Base-by-base conservation (phyloP, 768 basidiomycete species). In the Mycena galericulata region DNA sequence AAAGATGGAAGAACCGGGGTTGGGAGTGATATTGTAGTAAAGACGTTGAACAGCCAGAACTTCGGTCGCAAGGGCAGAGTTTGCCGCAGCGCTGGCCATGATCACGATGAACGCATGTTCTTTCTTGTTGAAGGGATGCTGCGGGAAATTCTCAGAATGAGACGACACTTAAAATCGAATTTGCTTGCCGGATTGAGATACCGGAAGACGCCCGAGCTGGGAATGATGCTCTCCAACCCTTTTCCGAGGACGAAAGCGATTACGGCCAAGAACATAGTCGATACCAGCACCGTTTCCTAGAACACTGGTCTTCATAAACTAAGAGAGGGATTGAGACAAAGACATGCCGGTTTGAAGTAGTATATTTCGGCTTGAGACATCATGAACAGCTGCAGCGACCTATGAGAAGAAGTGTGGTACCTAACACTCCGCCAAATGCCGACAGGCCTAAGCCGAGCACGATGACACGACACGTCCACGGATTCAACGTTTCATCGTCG, bases 331-430 rank as follows among this genome's bases (percentile, higher is more conserved):
- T n/a, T n/a, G n/a, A n/a, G n/a, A n/a, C n/a, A n/a, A n/a, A n/a
- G n/a, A n/a, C n/a, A n/a, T n/a, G n/a, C n/a, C n/a, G 87, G 87
- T 75, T 89, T 88, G 76, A 88, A 89, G 73, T 89, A 89, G 74
- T 88, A 88, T 29, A 89, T 88, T 70, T 89, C 83, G 36, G 87
- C 86, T 87, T 61, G 20, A 41, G 49, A 61, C 15, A 10, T 36
- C n/a, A 18, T 3, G 46, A 24, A 56, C 24, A n/a, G n/a, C n/a
- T n/a, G 30, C 58, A 69, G 63, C 61, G 46, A 50, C 62, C 47
- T 49, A 36, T 55, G 43, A 56, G 59, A 34, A 43, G n/a, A n/a
- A n/a, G 20, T 9, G 36, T 4, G 75, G 11, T 71, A 84, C 86
- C 86, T 27, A 89, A 78, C 17, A 87, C 82, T 49, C 85, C 83